A percentile compares a stretch with the other conserved stretches of the same genome.
Evolutionary conservation across 352 stramenopile genomes (phyloP).

Genomic region (Pythium chondricola): DNA sequence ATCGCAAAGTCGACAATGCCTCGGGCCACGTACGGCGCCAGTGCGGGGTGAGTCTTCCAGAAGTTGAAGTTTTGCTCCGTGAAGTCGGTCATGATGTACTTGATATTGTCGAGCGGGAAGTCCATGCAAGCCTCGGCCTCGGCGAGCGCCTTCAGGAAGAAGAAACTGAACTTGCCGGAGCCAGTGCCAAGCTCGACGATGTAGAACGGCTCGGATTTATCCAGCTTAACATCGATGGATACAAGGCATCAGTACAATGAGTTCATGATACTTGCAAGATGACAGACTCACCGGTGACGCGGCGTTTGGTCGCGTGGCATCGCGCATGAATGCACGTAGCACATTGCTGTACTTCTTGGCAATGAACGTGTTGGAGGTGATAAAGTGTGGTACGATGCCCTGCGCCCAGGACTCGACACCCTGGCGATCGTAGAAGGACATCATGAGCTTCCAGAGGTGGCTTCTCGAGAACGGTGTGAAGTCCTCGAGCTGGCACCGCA

Average conservation of each 20-base stretch:
- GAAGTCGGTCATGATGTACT: conserved; percentile 95
- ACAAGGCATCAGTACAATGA: not conserved
- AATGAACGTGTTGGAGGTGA: conserved; percentile 95
- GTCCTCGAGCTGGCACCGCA: conserved; percentile 79
- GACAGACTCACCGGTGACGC: conserved; percentile 22
- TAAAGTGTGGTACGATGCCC: conserved; percentile 95
- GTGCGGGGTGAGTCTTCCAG: conserved; percentile 84
- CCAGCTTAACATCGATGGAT: conserved; percentile 25
- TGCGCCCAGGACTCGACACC: conserved; percentile 86
- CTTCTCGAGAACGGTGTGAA: conserved; percentile 86
- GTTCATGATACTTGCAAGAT: not conserved
- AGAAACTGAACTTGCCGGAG: conserved; percentile 94
- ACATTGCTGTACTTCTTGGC: conserved; percentile 84
- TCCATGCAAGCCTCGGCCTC: conserved; percentile 51
- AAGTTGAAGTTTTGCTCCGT: conserved; percentile 92
- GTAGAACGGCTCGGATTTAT: conserved; percentile 85
- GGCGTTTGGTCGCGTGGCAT: conserved; percentile 29
- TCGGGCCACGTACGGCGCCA: conserved; percentile 79
- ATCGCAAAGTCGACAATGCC: conserved; percentile 91
- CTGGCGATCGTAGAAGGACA: conserved; percentile 89
- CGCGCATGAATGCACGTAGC: conserved; percentile 58
- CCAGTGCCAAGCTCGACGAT: conserved; percentile 92
- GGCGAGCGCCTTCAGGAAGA: conserved; percentile 88
- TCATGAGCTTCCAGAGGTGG: conserved; percentile 94
- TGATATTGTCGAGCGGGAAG: conserved; percentile 87